Percentiles rank a stretch among this genome's conserved stretches.
Evolutionary conservation across 768 basidiomycete genomes (phyloP).

Genomic region (Rhodotorula paludigena): DNA sequence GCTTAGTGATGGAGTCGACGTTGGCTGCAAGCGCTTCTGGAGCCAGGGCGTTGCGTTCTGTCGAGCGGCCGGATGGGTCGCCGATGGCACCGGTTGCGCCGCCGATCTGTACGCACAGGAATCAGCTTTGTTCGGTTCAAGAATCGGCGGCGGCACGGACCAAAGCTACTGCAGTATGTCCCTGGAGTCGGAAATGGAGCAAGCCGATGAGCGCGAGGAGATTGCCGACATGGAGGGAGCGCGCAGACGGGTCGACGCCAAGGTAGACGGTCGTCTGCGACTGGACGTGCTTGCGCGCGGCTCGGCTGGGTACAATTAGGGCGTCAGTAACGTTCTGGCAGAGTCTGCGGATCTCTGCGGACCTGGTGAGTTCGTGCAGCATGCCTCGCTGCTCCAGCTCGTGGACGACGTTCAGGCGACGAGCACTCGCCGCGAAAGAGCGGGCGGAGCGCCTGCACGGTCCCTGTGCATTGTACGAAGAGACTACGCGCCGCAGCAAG

Average conservation of each 20-base stretch:
- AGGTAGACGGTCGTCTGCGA: conserved; percentile 60
- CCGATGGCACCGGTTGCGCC: conserved; percentile 95
- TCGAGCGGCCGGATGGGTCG: conserved; percentile 84
- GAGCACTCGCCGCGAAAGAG: not conserved
- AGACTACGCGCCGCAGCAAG: not conserved
- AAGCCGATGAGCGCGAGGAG: conserved; percentile 79
- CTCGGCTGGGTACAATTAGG: conserved; percentile 32
- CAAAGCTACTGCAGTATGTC: conserved; percentile 74
- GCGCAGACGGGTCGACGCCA: conserved; percentile 89
- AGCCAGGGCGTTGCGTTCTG: conserved; percentile 69
- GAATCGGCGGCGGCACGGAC: conserved; percentile 52
- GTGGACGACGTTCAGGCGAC: conserved; percentile 14
- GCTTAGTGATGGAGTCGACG: conserved; percentile 58
- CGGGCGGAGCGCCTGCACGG: not conserved
- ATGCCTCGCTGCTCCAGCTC: conserved; percentile 30
- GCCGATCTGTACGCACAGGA: conserved; percentile 63
- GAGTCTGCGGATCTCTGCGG: not conserved
- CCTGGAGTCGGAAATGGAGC: conserved; percentile 80
- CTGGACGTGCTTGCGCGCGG: conserved; percentile 40
- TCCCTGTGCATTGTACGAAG: not conserved
- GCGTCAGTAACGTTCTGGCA: no score
- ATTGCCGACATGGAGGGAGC: conserved; percentile 86
- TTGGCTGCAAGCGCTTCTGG: conserved; percentile 61
- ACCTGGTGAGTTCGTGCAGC: conserved; percentile 30
- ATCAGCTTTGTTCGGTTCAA: not conserved